These are phyloP conservation scores for Diaporthe nobilis DNA, from an alignment of 2,329 filamentous ascomycete species.

Conservation along the genomic window DNA sequence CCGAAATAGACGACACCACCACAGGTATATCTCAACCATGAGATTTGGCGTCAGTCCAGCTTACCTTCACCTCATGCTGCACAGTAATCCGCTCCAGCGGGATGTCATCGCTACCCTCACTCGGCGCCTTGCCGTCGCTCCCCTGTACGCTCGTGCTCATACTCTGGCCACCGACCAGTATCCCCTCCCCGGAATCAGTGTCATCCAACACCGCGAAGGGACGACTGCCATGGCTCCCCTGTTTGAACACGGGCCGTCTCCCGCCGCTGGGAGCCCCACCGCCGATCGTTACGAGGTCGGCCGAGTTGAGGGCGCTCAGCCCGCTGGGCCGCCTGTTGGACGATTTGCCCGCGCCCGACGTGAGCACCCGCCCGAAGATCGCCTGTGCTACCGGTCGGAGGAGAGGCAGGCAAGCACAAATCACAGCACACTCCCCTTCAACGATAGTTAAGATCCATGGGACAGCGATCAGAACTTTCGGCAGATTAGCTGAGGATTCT, in stretches of 20 bases:
- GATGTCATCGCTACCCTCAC: slow-evolving; percentile 21
- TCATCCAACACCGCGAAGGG: slow-evolving; percentile 20
- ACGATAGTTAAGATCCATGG: neutral
- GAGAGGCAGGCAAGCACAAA: slow-evolving; percentile 6
- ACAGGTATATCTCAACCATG: neutral
- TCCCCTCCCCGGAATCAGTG: slow-evolving; percentile 10
- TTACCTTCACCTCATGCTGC: slow-evolving; percentile 19
- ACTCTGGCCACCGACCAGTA: neutral
- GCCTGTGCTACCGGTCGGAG: slow-evolving; percentile 12
- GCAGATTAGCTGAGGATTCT: neutral
- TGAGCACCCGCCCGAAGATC: slow-evolving; percentile 6
- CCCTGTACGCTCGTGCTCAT: slow-evolving; percentile 13
- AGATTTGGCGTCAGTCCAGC: slow-evolving; percentile 21
- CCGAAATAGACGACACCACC: neutral
- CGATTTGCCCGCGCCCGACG: slow-evolving; percentile 21
- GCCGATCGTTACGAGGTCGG: slow-evolving; percentile 7
- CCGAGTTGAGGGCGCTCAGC: neutral
- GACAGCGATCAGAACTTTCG: neutral
- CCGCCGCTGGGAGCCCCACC: neutral
- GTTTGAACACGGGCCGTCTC: neutral
- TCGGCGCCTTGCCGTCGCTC: slow-evolving; percentile 16
- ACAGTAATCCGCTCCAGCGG: slow-evolving; percentile 1
- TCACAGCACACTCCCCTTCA: neutral
- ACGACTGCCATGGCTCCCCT: neutral
- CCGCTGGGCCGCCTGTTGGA: slow-evolving; percentile 18